A percentile compares a stretch with the other conserved stretches of the same genome.
Conservation (phyloP, 441 rosid genomes). For the Aleurites moluccanus region DNA sequence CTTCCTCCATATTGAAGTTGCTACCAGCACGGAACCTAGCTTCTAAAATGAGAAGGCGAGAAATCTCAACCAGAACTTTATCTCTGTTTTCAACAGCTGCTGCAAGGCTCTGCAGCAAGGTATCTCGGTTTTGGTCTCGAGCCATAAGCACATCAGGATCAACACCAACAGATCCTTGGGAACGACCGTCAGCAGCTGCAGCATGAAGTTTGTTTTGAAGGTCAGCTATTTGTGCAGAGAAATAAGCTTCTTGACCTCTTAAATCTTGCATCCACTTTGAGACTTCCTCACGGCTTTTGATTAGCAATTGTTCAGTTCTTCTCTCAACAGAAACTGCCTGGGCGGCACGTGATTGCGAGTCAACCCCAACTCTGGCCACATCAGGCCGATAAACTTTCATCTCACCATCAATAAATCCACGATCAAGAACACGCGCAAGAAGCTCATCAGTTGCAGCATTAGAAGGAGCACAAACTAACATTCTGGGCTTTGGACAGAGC, state of each 20-base stretch:
- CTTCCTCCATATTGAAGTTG: constrained; percentile 91
- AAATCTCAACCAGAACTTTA: constrained; percentile 94
- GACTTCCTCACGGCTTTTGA: constrained; percentile 83
- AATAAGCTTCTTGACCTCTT: constrained; percentile 71
- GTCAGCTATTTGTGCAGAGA: constrained; percentile 75
- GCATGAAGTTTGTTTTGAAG: constrained; percentile 74
- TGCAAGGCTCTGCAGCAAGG: constrained; percentile 83
- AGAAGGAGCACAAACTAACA: constrained; percentile 99
- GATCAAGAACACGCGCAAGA: constrained; percentile 95
- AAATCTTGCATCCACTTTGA: constrained; percentile 82
- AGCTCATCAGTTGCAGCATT: constrained; percentile 99
- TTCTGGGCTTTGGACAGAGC: constrained; percentile 95
- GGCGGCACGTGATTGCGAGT: constrained; percentile 96
- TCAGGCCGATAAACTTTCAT: constrained; percentile 98
- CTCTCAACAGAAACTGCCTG: constrained; percentile 99
- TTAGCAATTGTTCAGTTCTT: constrained; percentile 86
- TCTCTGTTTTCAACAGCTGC: constrained; percentile 95
- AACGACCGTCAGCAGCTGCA: constrained; percentile 74
- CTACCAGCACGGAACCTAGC: constrained; percentile 70
- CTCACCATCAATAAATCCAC: constrained; percentile 99
- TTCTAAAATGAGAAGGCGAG: constrained; percentile 90
- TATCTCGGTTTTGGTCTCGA: constrained; percentile 88
- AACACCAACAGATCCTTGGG: constrained; percentile 97
- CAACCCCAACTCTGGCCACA: constrained; percentile 98
- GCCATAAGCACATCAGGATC: constrained; percentile 93